These are phyloP conservation scores for Ottelia alismoides DNA, from an alignment of 106 monocot genomes.

Conservation along the genomic window DNA sequence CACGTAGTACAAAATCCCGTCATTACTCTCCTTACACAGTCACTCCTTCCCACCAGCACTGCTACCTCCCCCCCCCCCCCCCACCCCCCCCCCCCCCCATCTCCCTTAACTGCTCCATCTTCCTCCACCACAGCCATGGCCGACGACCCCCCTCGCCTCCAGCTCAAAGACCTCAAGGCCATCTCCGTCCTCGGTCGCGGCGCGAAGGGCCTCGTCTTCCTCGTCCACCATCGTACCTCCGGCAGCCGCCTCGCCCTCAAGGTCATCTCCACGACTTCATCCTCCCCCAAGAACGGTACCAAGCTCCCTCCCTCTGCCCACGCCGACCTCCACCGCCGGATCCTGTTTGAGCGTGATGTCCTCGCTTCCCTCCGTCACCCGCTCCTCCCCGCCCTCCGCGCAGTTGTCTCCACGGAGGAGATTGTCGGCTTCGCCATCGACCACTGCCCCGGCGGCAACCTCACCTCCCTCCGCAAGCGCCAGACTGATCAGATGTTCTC, in stretches of 20 bases:
- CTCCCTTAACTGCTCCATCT: too few relatives aligned
- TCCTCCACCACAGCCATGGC: too few relatives aligned
- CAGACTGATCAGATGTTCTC: constrained; percentile 83
- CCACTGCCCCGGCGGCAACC: constrained; percentile 57
- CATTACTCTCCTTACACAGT: too few relatives aligned
- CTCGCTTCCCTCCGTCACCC: constrained; percentile 46
- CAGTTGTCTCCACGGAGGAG: constrained; percentile 54
- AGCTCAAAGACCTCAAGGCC: constrained; percentile 33
- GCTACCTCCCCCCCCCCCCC: too few relatives aligned
- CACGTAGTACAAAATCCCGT: too few relatives aligned
- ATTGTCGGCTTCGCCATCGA: constrained; percentile 78
- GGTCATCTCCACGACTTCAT: constrained; percentile 49
- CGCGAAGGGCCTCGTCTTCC: constrained; percentile 87
- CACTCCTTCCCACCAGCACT: too few relatives aligned
- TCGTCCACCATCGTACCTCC: constrained; percentile 17
- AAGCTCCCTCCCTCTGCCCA: too few relatives aligned
- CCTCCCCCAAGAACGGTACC: too few relatives aligned
- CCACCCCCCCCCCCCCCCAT: too few relatives aligned
- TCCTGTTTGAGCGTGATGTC: constrained; percentile 81
- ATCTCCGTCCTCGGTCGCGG: constrained; percentile 71
- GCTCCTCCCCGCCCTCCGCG: constrained; percentile 62
- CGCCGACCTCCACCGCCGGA: constrained; percentile 53
- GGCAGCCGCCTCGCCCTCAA: constrained; percentile 61
- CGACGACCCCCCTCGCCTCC: too few relatives aligned
- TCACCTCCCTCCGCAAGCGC: constrained; percentile 32